Percentiles rank a stretch among this genome's conserved stretches.
These are phyloP conservation scores for Salicornia ramosissima DNA, from an alignment of 148 eudicot genomes.

Conservation along the genomic window DNA sequence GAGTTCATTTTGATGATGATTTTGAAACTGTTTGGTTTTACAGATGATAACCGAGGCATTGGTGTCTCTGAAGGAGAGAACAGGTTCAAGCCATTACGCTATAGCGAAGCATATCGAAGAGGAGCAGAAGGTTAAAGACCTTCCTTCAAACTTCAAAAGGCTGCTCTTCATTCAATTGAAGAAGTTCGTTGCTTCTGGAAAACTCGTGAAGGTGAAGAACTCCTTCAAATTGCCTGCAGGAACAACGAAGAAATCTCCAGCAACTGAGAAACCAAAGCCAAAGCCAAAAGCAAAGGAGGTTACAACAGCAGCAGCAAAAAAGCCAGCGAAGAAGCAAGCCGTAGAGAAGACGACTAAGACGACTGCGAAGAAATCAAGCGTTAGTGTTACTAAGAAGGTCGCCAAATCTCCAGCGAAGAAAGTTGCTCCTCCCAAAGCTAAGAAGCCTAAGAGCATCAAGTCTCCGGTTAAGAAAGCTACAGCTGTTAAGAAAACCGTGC, in stretches of 20 bases:
- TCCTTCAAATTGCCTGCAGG: slow-evolving; percentile 55
- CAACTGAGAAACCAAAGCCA: slow-evolving; percentile 23
- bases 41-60: slow-evolving; percentile 80
- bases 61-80: slow-evolving; percentile 59
- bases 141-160: slow-evolving; percentile 59
- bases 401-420: slow-evolving; percentile 34
- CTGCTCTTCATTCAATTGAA: slow-evolving; percentile 52
- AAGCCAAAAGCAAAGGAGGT: slow-evolving; percentile 23
- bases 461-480: slow-evolving; percentile 31
- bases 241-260: slow-evolving; percentile 21
- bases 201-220: slow-evolving; percentile 56
- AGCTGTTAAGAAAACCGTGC: slow-evolving; percentile 15
- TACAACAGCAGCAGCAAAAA: slow-evolving; percentile 11
- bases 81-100: slow-evolving; percentile 76
- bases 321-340: slow-evolving; percentile 23
- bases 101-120: slow-evolving; percentile 79
- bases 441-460: slow-evolving; percentile 28
- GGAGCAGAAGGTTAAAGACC: slow-evolving; percentile 45
- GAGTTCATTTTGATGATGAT: background rate
- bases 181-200: slow-evolving; percentile 54
- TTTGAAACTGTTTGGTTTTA: too few species aligned
- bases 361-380: slow-evolving; percentile 28
- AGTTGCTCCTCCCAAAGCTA: slow-evolving; percentile 17
- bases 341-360: slow-evolving; percentile 22
- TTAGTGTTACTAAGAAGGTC: slow-evolving; percentile 5